These are phyloP conservation scores for Exophiala dermatitidis DNA, from an alignment of 2,329 filamentous ascomycete genomes.

Conservation along the genomic window DNA sequence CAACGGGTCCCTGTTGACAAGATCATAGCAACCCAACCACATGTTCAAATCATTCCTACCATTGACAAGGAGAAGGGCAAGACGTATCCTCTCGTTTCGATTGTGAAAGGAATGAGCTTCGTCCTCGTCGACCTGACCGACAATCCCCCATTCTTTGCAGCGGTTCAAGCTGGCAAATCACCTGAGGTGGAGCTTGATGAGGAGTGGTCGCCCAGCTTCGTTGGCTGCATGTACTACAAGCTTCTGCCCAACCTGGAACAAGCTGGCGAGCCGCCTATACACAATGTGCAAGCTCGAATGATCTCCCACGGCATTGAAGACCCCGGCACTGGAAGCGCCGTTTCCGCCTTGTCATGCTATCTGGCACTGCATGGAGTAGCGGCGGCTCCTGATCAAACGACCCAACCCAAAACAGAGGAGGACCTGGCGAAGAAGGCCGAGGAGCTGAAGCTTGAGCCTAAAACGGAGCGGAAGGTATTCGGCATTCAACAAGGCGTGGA, in stretches of 20 bases:
- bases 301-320: conserved; percentile 45
- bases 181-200: conserved; percentile 29
- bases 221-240: conserved; percentile 32
- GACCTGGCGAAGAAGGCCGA: conserved; percentile 32
- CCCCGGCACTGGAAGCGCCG: conserved; percentile 57
- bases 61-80: conserved; percentile 26
- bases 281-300: conserved; percentile 31
- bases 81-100: conserved; percentile 50
- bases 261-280: conserved; percentile 27
- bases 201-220: conserved; percentile 29
- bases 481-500: conserved; percentile 60
- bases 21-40: conserved; percentile 28
- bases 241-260: conserved; percentile 25
- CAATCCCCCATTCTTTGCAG: conserved; percentile 25
- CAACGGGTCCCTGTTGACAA: conserved; percentile 29
- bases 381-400: conserved; percentile 35
- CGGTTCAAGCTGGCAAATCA: conserved; percentile 26
- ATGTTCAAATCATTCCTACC: conserved; percentile 26
- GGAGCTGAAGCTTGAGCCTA: conserved; percentile 36
- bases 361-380: conserved; percentile 37
- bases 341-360: conserved; percentile 51
- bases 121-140: conserved; percentile 31
- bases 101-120: conserved; percentile 64
- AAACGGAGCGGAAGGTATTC: conserved; percentile 37
- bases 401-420: conserved; percentile 37